Evolutionary conservation across 306 rosid genomes (phyloP), one percentile per base, ranked within the genome.

Genomic region (Carpinus fangiana): DNA sequence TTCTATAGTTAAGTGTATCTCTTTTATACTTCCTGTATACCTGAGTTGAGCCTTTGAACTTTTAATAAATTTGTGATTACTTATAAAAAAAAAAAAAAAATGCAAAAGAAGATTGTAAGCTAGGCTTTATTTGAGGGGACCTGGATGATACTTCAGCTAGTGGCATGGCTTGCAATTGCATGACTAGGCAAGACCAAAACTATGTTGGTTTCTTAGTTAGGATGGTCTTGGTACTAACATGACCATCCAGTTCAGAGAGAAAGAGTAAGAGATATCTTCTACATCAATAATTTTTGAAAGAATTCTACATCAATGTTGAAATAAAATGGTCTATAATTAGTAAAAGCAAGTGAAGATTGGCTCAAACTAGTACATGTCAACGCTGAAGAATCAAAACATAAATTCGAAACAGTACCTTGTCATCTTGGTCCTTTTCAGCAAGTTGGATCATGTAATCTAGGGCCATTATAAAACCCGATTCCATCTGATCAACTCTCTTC

Each of bases 401-500:
- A 73, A 57, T 31, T 11, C 36, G 74, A 73, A 83, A 82, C 3
- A 2, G 76, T 43, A 90, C 98, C 97, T 89, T 94, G 16, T 94
- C 95, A 75, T 92, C 98, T 57, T 88, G 90, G 85, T 94, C 98
- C 55, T 82, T 80, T 65, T 94, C 92, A 71, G 97, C 92, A 74
- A 86, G 91, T 79, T 89, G 88, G 77, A 90, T 94, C 98, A 94
- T 94, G 89, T 87, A 94, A 84, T 92, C 98, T 59, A 94, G 87
- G 54, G 96, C 97, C 93, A 92, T 82, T 89, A 94, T 94, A 79
- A 92, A 94, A 81, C 92, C 88, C 0, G 95, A 84, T 70, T 94
- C 97, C 98, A 94, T 94, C 87, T 92, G 84, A 88, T 94, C 97
- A 53, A 94, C 97, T 81, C 98, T 90, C 87, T 90, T 94, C 70